Base-by-base conservation (phyloP, 768 basidiomycete species). In the Xerocomus spinulosus region DNA sequence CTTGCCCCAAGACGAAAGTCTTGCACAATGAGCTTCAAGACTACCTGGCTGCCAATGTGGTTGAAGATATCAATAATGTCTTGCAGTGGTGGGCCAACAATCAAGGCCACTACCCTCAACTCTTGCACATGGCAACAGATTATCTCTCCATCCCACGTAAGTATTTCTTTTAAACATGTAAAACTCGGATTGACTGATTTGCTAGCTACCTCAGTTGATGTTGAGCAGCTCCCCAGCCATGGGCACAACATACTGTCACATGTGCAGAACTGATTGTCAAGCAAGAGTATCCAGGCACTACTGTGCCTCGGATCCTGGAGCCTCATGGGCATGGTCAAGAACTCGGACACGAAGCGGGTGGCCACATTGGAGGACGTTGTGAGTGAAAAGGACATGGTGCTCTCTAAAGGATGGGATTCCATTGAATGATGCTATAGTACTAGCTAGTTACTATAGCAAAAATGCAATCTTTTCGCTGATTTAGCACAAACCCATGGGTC, bases 241-340 rank as follows among this genome's bases (percentile, higher is more conserved):
- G 63, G 68, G 4, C 44, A 48, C 6, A 53, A 62, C 5, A 17
- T 69, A 2, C 53, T 68, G 3, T 62, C 55, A 0, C 64, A 68
- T 33, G 51, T 63, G n/a, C 49, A 41, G 4, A 68, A 58, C 36
- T 52, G 50, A 1, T 45, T 69, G 3, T 61, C 60, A 5, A 54
- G 42, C 4, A 50, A 63, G 48, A 56, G 61, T 1, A 63, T 62
- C 0, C 49, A 56, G 2, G 59, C 62, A 0, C 42, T 68, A 5
- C 43, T 73, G 28, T 74, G 72, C 48, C 57, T 73, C 0, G 63
- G 63, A 7, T 44, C 28, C 1, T 74, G 71, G 71, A 65, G 60
- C 36, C 18, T 4, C 0, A 15, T 63, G 24, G 63, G 59, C 3
- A 44, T 64, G 0, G 52, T 72, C 2, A 58, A 62, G 23, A 58